Evolutionary conservation across 805 yeast genomes (phyloP), one percentile per base, ranked within the genome.

Genomic region (Candida koratica): DNA sequence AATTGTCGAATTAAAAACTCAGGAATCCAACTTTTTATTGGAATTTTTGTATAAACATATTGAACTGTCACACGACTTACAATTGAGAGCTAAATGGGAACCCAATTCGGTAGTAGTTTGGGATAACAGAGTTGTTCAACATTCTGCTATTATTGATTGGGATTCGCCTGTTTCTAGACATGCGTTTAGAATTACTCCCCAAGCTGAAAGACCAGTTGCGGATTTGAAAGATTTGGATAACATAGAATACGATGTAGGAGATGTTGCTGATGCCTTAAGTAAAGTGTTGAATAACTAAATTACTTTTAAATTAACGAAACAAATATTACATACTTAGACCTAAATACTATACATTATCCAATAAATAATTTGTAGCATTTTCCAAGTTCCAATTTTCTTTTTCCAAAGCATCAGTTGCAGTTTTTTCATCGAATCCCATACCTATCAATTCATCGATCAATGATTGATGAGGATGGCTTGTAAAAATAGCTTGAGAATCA

Each of bases 291-390:
- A 30, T 20, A 32, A 25, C 17, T 33, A 25, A 15, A 12, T 24
- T 24, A 24, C 11, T 24, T 24, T 6, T n/a, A n/a, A n/a, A n/a
- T n/a, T n/a, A n/a, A n/a, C n/a, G n/a, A n/a, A 6, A 26, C 29
- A 26, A 26, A 26, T 12, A 12, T 13, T 13, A 8, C 6, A 12
- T 26, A 8, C 16, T 11, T 27, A 27, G 16, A 14, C 9, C 23
- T n/a, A 12, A 24, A 16, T 12, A 12, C 20, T 43, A 79, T 35
- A 86, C 84, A 42, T 77, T 69, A 52, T 88, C 97, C 45, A 88
- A 64, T 45, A 89, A 65, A 51, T 69, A 79, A 55, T 89, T 89
- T 1, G 96, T 84, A n/a, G 97, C 96, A 38, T 80, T 80, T 45
- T 81, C 88, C 38, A 88, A 60, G 51, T 84, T 76, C 85, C 90